Conservation (phyloP, 331 rosid genomes). For the Prunus yedoensis region DNA sequence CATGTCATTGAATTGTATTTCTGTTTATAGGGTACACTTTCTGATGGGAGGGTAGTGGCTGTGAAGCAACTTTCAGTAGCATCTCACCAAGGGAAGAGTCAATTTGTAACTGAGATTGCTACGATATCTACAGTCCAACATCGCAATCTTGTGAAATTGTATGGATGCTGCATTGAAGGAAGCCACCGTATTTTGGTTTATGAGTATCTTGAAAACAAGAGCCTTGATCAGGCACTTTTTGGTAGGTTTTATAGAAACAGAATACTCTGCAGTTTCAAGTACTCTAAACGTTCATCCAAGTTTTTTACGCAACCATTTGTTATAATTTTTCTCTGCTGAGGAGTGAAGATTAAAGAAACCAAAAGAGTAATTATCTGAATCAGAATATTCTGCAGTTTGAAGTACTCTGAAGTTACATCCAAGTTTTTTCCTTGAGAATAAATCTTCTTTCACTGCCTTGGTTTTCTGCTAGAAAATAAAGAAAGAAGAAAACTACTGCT, state of each 20-base stretch:
- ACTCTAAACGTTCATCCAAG: background rate
- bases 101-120: conserved; percentile 24
- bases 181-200: conserved; percentile 21
- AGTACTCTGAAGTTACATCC: background rate
- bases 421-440: too few relatives aligned
- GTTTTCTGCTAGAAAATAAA: too few relatives aligned
- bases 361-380: too few relatives aligned
- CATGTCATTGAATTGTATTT: background rate
- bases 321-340: too few relatives aligned
- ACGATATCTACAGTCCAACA: conserved; percentile 26
- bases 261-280: background rate
- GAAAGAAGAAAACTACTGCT: too few relatives aligned
- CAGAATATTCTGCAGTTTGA: background rate
- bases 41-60: conserved; percentile 23
- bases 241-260: too few relatives aligned
- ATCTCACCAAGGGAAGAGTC: conserved; percentile 20
- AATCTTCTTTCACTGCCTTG: too few relatives aligned
- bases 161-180: conserved; percentile 33
- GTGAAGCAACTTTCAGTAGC: conserved; percentile 26
- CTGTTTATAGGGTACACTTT: conserved; percentile 17
- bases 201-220: conserved; percentile 32
- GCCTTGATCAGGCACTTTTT: conserved; percentile 14
- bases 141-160: conserved; percentile 26
- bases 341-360: too few relatives aligned
- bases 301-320: too few relatives aligned